These are phyloP conservation scores for Metschnikowia lochheadii DNA, from an alignment of 805 yeast species.

Conservation along the genomic window DNA sequence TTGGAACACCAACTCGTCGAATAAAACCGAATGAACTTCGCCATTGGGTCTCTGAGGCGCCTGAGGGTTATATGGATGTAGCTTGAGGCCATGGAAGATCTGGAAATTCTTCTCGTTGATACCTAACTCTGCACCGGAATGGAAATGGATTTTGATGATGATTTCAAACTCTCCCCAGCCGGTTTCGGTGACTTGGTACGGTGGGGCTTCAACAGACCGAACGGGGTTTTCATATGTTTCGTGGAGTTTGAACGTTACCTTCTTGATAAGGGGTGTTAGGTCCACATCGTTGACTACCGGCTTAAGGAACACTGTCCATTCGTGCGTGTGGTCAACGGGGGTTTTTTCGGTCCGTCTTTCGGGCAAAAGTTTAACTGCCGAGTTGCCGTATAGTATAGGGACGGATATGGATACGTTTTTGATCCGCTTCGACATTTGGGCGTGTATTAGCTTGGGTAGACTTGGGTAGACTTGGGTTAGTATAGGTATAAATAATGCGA, in stretches of 20 bases:
- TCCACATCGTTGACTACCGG: slow-evolving; percentile 70
- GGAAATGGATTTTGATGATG: slow-evolving; percentile 79
- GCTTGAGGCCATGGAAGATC: slow-evolving; percentile 81
- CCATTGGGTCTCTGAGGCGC: slow-evolving; percentile 37
- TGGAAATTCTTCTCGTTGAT: slow-evolving; percentile 78
- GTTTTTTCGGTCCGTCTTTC: slow-evolving; percentile 49
- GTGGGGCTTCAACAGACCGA: slow-evolving; percentile 84
- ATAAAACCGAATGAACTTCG: slow-evolving; percentile 46
- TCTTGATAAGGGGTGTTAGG: slow-evolving; percentile 73
- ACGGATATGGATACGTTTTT: slow-evolving; percentile 54
- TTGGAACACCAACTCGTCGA: slow-evolving; percentile 89
- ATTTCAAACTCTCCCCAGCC: slow-evolving; percentile 99
- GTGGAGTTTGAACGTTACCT: slow-evolving; percentile 91
- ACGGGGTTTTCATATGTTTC: slow-evolving; percentile 88
- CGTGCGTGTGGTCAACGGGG: slow-evolving; percentile 89
- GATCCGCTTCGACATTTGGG: slow-evolving; percentile 21
- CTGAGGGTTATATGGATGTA: slow-evolving; percentile 75
- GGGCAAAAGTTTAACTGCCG: slow-evolving; percentile 59
- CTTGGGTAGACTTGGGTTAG: too few relatives aligned
- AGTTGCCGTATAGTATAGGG: slow-evolving; percentile 79
- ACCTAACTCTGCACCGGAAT: slow-evolving; percentile 61
- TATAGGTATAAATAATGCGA: too few relatives aligned
- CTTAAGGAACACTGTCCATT: slow-evolving; percentile 91
- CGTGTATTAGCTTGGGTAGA: background rate
- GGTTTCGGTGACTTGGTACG: slow-evolving; percentile 92